Percentiles rank a stretch among this genome's conserved stretches.
phyloP scores from a whole-genome alignment of 345 rosid species.

The Mercurialis annua region DNA sequence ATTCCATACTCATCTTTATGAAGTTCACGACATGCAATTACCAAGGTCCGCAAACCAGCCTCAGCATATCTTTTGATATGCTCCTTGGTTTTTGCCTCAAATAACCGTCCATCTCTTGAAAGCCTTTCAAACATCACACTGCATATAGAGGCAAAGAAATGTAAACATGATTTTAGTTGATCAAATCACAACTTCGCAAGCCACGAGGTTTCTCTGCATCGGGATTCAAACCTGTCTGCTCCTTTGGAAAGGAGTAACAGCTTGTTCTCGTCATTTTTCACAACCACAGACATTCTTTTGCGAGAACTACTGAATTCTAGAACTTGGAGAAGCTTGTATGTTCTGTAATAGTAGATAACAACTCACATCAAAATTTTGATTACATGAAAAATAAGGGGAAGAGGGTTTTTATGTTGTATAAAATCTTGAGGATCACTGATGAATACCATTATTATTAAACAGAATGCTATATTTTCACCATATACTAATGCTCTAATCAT shows the following conservation, averaged over 20 bases:
- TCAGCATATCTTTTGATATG: conserved; percentile 59
- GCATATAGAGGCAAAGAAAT: conserved; percentile 20
- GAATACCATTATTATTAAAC: no score
- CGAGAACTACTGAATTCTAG: conserved; percentile 83
- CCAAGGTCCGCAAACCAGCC: conserved; percentile 76
- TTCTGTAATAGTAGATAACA: conserved; percentile 38
- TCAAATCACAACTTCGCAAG: conserved; percentile 17
- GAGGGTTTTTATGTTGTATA: no score
- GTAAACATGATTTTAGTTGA: conserved; percentile 10
- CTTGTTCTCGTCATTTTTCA: conserved; percentile 51
- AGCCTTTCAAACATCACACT: conserved; percentile 84
- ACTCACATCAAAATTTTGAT: conserved; percentile 10
- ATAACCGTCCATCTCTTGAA: conserved; percentile 38
- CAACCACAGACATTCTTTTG: conserved; percentile 88
- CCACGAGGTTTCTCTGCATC: neutral
- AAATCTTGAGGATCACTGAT: no score
- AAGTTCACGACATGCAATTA: conserved; percentile 70
- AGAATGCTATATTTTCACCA: no score
- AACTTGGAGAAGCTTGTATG: conserved; percentile 74
- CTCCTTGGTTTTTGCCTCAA: conserved; percentile 54
- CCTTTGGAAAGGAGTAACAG: conserved; percentile 78
- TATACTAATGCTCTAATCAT: no score
- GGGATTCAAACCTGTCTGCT: conserved; percentile 71
- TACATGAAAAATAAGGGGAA: no score
- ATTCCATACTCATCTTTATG: conserved; percentile 49